Evolutionary conservation across 2,329 filamentous ascomycete genomes (phyloP), one percentile per base, ranked within the genome.

Genomic region (Aureobasidium sp.): DNA sequence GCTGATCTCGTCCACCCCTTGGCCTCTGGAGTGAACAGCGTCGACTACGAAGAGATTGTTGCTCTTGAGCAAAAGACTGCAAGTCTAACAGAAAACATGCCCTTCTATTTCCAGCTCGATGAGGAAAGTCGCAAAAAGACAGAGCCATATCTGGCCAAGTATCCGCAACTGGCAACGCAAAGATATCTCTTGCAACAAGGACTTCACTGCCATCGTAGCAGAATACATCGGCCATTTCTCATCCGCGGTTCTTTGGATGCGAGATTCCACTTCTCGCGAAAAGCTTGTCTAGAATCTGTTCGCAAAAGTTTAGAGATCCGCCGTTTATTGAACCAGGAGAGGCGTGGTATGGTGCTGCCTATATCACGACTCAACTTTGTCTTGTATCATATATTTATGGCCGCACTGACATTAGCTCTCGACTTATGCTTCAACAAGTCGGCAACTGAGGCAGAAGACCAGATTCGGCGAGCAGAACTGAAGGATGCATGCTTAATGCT

Each of bases 1-100:
- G 69, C 76, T 2, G 78, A 81, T 53, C 20, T 62, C 15, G 29
- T 66, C 2, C 48, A 53, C 14, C 49, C 41, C 0, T 7, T 61
- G 39, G 57, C 57, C 3, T 41, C 25, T 22, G 57, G 57, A 15
- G 57, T 60, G 5, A 51, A 60, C 25, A 60, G 20, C 17, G 17
- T 67, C 53, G 65, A 64, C 15, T 67, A 68, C 45, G 59, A 64
- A 17, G 61, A 55, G 5, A 61, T 70, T 14, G 51, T 62, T 8
- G 45, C 52, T 20, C 64, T 70, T 5, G 68, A 70, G 47, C 14
- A 44, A 12, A 66, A 64, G 29, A 68, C 70, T 27, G 63, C 65
- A 11, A 45, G 27, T 11, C 49, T 67, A 9, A 44, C 17, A 29
- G n/a, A 66, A 15, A 60, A 65, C n/a, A 56, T 70, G 17, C 67